Evolutionary conservation across 108 stramenopile genomes (phyloP).

Genomic region (Fistulifera pelliculosa): DNA sequence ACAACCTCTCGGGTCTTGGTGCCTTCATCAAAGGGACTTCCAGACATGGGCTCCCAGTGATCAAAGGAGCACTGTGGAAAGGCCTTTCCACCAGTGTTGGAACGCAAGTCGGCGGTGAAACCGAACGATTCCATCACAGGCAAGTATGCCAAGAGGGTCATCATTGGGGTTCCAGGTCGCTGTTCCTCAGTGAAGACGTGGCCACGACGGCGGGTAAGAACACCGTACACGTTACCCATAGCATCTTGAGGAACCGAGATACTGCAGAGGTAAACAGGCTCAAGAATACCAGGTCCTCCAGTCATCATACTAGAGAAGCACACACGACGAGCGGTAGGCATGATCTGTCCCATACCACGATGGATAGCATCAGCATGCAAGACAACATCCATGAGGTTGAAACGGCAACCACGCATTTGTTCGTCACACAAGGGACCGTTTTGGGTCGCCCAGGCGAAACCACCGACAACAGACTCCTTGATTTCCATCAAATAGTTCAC

Average conservation of each 20-base stretch:
- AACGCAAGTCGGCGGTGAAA: slow-evolving; percentile 97
- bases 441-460: slow-evolving; percentile 98
- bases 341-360: slow-evolving; percentile 99
- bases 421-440: slow-evolving; percentile 97
- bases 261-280: slow-evolving; percentile 98
- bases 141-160: slow-evolving; percentile 97
- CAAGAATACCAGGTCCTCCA: slow-evolving; percentile 88
- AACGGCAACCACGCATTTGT: slow-evolving; percentile 92
- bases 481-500: slow-evolving; percentile 99
- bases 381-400: slow-evolving; percentile 99
- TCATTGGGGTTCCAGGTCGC: slow-evolving; percentile 95
- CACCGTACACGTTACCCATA: slow-evolving; percentile 99
- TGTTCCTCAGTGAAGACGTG: slow-evolving; percentile 99
- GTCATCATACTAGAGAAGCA: slow-evolving; percentile 93
- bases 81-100: slow-evolving; percentile 99
- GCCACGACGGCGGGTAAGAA: slow-evolving; percentile 97
- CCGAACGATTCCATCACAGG: slow-evolving; percentile 99
- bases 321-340: slow-evolving; percentile 99
- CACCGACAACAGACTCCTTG: slow-evolving; percentile 98
- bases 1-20: slow-evolving; percentile 89
- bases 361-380: slow-evolving; percentile 99
- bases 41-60: slow-evolving; percentile 98
- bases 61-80: slow-evolving; percentile 99
- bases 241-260: slow-evolving; percentile 98
- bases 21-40: slow-evolving; percentile 80